Evolutionary conservation across 345 rosid genomes (phyloP), one percentile per base, ranked within the genome.

Genomic region (Viola odorata): DNA sequence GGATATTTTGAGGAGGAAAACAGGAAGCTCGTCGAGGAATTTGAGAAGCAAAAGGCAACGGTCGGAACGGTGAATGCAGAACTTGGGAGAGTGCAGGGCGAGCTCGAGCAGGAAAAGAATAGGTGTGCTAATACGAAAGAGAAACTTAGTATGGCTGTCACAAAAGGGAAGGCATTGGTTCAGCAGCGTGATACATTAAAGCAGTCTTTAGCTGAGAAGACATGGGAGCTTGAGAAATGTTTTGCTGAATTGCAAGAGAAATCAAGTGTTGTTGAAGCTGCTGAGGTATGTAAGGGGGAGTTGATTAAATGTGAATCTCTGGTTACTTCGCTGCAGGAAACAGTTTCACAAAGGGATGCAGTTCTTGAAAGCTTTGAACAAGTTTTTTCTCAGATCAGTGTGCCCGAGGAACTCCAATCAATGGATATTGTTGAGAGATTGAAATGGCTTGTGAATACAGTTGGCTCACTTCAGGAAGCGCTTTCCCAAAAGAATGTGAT

Each of bases 141-240:
- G 76, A 92, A 92, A 78, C 96, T 92, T 66, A 81, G 88, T 73
- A 75, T 92, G 88, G 98, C 98, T 11, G 98, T 92, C 60, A 85
- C 96, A 7, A 92, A 85, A 73, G 98, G 98, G 36, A 92, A 92
- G 77, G 91, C 94, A 36, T 67, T 92, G 82, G 89, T 92, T 75
- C 98, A 92, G 84, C 88, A 81, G 63, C 84, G 96, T 45, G 98
- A 89, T 66, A 84, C 80, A 5, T 77, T 92, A 68, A 89, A 83
- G 84, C 89, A 79, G 61, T 77, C 91, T 63, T 73, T 92, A 62
- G 83, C 85, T 38, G 89, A 81, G 57, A 89, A 80, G 78, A 69
- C 81, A 8, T 73, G 60, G 16, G 98, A 85, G 82, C 87, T 92
- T 59, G 89, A 84, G 66, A 89, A 77, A 67, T 87, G 82, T 69